Conservation (phyloP, 495 filamentous ascomycete species). For the Tuber borchii region DNA sequence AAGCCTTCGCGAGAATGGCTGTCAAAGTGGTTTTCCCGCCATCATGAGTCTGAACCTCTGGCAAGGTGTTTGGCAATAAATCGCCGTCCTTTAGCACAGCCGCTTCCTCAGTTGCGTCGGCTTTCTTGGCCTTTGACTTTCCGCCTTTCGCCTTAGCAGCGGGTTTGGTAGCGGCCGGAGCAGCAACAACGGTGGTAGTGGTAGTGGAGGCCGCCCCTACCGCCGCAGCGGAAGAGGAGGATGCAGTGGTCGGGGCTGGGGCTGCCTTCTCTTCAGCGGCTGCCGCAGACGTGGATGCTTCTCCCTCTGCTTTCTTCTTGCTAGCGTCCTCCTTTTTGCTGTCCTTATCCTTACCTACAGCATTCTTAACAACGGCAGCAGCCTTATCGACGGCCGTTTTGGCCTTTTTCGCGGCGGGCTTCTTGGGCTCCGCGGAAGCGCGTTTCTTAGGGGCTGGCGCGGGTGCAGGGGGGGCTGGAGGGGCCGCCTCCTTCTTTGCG, state of each 20-base stretch:
- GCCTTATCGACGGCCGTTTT: slow-evolving; percentile 24
- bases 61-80: slow-evolving; percentile 34
- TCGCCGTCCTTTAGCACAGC: slow-evolving; percentile 62
- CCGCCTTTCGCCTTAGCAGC: slow-evolving; percentile 42
- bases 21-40: slow-evolving; percentile 69
- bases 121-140: slow-evolving; percentile 36
- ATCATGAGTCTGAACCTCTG: slow-evolving; percentile 73
- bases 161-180: slow-evolving; percentile 41
- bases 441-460: slow-evolving; percentile 35
- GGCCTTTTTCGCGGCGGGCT: slow-evolving; percentile 35
- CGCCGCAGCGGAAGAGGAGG: slow-evolving; percentile 12
- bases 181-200: not conserved
- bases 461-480: slow-evolving; percentile 27
- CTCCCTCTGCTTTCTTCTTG: slow-evolving; percentile 9
- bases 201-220: no score
- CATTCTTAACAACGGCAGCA: slow-evolving; percentile 13
- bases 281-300: slow-evolving; percentile 10
- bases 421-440: slow-evolving; percentile 35
- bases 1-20: slow-evolving; percentile 70
- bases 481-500: slow-evolving; percentile 30
- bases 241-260: slow-evolving; percentile 1
- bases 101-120: slow-evolving; percentile 25
- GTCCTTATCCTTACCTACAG: slow-evolving; percentile 5
- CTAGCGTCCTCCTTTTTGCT: not conserved
- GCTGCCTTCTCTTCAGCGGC: slow-evolving; percentile 12